Evolutionary conservation across 305 asterid species (phyloP).

Genomic region (Fraxinus platypoda): DNA sequence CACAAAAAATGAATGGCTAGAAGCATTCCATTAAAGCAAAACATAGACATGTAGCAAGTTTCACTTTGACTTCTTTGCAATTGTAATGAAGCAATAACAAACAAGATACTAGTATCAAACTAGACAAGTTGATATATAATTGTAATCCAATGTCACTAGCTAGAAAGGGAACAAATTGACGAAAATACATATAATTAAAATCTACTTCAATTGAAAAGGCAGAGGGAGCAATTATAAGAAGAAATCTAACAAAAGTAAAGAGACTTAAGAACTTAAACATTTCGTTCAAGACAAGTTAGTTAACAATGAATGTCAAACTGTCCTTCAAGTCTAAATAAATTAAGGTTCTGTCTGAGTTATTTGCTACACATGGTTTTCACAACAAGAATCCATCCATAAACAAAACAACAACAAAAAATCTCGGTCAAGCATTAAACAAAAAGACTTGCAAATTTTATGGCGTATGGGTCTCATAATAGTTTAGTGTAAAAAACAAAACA

Average conservation of each 20-base stretch:
- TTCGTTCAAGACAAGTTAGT: background rate
- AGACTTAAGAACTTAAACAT: background rate
- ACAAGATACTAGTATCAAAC: background rate
- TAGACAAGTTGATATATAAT: background rate
- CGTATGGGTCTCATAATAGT: background rate
- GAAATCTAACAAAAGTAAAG: background rate
- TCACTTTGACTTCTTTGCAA: background rate
- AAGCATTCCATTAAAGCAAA: too few species aligned
- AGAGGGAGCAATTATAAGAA: background rate
- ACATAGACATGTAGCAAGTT: too few species aligned
- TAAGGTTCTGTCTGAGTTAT: background rate
- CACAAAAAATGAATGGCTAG: too few species aligned
- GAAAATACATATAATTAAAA: background rate
- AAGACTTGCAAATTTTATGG: background rate
- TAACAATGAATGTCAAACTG: background rate
- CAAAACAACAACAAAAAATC: background rate
- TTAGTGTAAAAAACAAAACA: background rate
- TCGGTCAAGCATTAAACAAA: background rate
- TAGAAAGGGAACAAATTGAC: background rate
- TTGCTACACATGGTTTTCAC: background rate
- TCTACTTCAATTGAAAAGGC: background rate
- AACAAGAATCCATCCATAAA: background rate
- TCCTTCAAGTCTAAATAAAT: background rate
- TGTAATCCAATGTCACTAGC: constrained; percentile 4
- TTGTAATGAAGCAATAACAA: background rate